Conservation (phyloP, 2,329 filamentous ascomycete species). For the Diaporthe eres region DNA sequence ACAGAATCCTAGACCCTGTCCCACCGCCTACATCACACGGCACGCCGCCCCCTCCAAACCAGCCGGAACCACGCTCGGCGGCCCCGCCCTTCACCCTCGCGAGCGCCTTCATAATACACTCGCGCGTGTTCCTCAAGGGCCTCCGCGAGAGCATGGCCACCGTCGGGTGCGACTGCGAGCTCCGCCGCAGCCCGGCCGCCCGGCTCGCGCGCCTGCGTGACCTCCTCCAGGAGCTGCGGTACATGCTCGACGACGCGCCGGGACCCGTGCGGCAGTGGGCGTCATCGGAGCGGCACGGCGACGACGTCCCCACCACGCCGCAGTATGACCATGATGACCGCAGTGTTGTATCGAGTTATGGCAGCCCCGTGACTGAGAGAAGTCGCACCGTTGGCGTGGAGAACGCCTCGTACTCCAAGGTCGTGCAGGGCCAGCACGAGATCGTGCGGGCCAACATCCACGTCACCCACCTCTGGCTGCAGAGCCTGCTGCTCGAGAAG, state of each 20-base stretch:
- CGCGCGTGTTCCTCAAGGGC: slow-evolving; percentile 50
- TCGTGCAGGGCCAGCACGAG: slow-evolving; percentile 43
- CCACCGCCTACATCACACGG: background rate
- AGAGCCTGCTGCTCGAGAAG: slow-evolving; percentile 53
- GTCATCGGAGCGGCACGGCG: background rate
- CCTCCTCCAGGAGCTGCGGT: slow-evolving; percentile 49
- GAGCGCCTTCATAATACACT: slow-evolving; percentile 51
- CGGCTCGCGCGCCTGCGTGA: slow-evolving; percentile 45
- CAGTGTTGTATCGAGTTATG: background rate
- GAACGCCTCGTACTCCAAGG: background rate
- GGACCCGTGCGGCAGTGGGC: slow-evolving; percentile 47
- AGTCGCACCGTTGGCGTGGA: background rate
- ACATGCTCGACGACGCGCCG: slow-evolving; percentile 50
- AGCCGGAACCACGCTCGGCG: slow-evolving; percentile 50
- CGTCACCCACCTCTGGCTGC: slow-evolving; percentile 55
- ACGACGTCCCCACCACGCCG: background rate
- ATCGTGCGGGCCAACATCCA: slow-evolving; percentile 53
- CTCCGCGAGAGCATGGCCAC: slow-evolving; percentile 15
- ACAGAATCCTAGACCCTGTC: background rate
- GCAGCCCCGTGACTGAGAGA: background rate
- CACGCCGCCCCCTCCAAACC: slow-evolving; percentile 44
- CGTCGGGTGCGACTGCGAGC: slow-evolving; percentile 12
- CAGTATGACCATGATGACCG: background rate
- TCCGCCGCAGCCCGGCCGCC: slow-evolving; percentile 18
- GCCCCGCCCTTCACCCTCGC: slow-evolving; percentile 51